Evolutionary conservation across 352 stramenopile species (phyloP).

Genomic region (Globisporangium megalacanthum): DNA sequence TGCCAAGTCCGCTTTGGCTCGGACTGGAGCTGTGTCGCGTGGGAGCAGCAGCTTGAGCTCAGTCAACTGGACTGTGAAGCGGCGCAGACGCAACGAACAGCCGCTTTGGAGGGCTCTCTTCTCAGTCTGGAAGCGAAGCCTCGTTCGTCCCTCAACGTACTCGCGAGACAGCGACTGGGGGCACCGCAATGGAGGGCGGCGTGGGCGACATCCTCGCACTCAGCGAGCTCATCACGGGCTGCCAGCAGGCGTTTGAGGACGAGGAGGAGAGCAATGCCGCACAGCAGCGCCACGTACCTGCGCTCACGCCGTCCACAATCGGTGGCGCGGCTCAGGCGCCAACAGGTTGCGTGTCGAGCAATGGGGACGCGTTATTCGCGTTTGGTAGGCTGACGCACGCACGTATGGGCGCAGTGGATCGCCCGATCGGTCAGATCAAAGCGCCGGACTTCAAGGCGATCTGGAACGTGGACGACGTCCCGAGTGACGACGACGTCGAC

Average conservation of each 20-base stretch:
- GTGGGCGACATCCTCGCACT: slow-evolving; percentile 26
- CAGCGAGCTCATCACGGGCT: slow-evolving; percentile 23
- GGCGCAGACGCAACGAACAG: too few relatives aligned
- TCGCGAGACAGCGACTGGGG: too few relatives aligned
- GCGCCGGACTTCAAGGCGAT: slow-evolving; percentile 58
- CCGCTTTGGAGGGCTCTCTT: too few relatives aligned
- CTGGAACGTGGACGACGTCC: slow-evolving; percentile 64
- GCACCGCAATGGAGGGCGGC: slow-evolving; percentile 12
- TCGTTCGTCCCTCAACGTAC: too few relatives aligned
- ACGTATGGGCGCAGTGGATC: slow-evolving; percentile 25
- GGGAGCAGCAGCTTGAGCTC: too few relatives aligned
- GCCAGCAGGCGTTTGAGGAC: slow-evolving; percentile 10
- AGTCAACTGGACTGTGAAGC: too few relatives aligned
- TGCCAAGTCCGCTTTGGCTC: too few relatives aligned
- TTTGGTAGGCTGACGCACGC: not conserved
- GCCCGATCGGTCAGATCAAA: slow-evolving; percentile 69
- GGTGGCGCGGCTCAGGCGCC: slow-evolving; percentile 16
- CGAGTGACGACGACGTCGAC: slow-evolving; percentile 75
- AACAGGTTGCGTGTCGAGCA: slow-evolving; percentile 14
- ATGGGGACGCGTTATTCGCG: not conserved
- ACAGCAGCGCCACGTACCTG: slow-evolving; percentile 7
- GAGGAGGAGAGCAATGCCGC: slow-evolving; percentile 8
- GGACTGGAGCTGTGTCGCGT: too few relatives aligned
- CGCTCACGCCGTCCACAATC: slow-evolving; percentile 29
- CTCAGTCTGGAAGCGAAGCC: too few relatives aligned